Evolutionary conservation across 495 filamentous ascomycete species (phyloP).

Genomic region (Lineolata rhizophorae): DNA sequence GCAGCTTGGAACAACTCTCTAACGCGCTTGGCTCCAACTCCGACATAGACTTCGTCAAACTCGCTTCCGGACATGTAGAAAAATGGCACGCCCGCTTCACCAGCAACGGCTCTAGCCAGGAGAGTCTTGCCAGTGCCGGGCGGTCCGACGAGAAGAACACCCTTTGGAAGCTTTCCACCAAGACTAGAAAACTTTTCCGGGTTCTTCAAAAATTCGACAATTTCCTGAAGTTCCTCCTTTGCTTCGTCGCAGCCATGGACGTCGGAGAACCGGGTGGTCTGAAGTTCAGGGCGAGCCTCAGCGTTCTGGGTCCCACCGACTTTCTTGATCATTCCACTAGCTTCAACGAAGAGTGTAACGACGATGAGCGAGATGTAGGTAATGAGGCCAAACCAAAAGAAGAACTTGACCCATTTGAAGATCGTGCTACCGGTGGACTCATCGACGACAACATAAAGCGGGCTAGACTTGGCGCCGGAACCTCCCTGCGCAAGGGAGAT

Average conservation of each 20-base stretch:
- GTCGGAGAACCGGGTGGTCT: constrained; percentile 78
- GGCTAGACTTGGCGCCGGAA: constrained; percentile 51
- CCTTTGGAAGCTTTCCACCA: constrained; percentile 90
- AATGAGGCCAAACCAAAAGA: constrained; percentile 53
- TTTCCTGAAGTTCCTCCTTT: constrained; percentile 90
- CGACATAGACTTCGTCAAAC: constrained; percentile 96
- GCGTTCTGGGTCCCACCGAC: constrained; percentile 44
- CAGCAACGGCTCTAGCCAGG: constrained; percentile 84
- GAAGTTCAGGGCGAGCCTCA: constrained; percentile 74
- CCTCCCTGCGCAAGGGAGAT: constrained; percentile 32
- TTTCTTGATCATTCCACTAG: constrained; percentile 52
- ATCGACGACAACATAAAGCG: constrained; percentile 89
- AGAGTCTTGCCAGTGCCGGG: constrained; percentile 98
- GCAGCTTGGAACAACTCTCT: constrained; percentile 84
- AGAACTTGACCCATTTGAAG: constrained; percentile 80
- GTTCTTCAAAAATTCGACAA: constrained; percentile 87
- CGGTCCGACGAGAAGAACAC: constrained; percentile 84
- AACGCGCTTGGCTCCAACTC: constrained; percentile 92
- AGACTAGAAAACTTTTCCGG: constrained; percentile 79
- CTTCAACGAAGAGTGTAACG: constrained; percentile 61
- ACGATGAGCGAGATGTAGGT: constrained; percentile 53
- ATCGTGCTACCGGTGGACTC: constrained; percentile 56
- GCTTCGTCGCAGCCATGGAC: constrained; percentile 96
- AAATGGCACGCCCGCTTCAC: constrained; percentile 93
- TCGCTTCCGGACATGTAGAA: constrained; percentile 99